Evolutionary conservation across 2,329 filamentous ascomycete genomes (phyloP), one percentile per base, ranked within the genome.

Genomic region (Pestalotiopsis sp.): DNA sequence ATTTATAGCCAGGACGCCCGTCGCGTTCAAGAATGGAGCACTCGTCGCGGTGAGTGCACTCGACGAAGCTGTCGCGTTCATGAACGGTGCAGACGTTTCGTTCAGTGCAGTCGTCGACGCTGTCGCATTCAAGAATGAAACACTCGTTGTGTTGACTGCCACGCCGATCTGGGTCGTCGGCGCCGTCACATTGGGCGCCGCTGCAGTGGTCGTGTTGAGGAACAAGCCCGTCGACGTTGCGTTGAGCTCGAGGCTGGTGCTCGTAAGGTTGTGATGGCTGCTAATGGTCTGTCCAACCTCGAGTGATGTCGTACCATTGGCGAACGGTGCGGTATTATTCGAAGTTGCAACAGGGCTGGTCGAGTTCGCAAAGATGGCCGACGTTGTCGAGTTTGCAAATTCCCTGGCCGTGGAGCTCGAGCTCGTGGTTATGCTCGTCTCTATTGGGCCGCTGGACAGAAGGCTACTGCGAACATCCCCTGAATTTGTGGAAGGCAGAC

Each of bases 231-330:
- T 56, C 9, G 14, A 60, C 23, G 67, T 69, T 23, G 60, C 38
- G 45, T 45, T 67, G 12, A 49, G 27, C 25, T 45, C 45, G 9
- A 41, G n/a, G 5, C 25, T 13, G 31, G 45, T 17, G 36, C 31
- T 67, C 17, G 72, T 70, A 2, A 62, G 58, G 25, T 70, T 72
- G 4, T 63, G 40, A 13, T 4, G 59, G 6, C 62, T 63, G 17
- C n/a, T 66, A 25, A 60, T 71, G 2, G 68, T 45, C 14, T 27
- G 17, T 25, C 65, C 45, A n/a, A 58, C 5, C 11, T 52, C 58
- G 23, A 69, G 68, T 27, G 49, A 63, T 11, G 70, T 65, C 12
- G 68, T 68, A 31, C 38, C n/a, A 17, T 69, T 72, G 6, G 59
- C 38, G 25, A 60, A 56, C 17, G 52, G 20, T 2, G 38, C 61